A percentile compares a stretch with the other conserved stretches of the same genome.
Evolutionary conservation across 164 flowering plant species (phyloP).

Genomic region (Piper betle): DNA sequence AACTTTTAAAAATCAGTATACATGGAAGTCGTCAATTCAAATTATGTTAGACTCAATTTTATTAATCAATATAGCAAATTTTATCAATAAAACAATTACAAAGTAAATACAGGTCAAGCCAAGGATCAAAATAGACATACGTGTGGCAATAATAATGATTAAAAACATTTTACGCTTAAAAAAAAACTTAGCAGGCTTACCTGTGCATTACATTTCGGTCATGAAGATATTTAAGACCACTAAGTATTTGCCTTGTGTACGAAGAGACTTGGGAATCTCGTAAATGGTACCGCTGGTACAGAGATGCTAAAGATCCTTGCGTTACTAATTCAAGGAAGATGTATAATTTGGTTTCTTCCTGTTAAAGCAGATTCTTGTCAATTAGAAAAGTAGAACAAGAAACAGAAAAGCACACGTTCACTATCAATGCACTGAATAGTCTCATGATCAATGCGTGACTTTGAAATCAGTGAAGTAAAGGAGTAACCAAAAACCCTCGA

Average conservation of each 20-base stretch:
- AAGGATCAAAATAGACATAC: background rate
- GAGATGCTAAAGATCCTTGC: constrained; percentile 61
- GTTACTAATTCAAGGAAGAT: constrained; percentile 91
- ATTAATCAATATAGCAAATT: too few species aligned
- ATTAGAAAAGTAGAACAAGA: background rate
- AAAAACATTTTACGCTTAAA: background rate
- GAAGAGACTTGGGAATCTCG: constrained; percentile 66
- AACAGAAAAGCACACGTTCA: background rate
- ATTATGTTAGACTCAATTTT: too few species aligned
- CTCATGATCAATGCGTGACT: too few species aligned
- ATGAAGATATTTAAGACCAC: constrained; percentile 91
- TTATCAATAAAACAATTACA: too few species aligned
- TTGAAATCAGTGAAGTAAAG: too few species aligned
- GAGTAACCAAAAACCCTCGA: too few species aligned
- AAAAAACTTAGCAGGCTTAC: constrained; percentile 17
- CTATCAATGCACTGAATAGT: too few species aligned
- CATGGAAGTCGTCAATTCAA: background rate
- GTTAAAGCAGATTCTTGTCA: constrained; percentile 9
- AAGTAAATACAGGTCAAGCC: background rate
- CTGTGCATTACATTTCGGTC: constrained; percentile 79
- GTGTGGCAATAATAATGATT: background rate
- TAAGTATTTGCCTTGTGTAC: constrained; percentile 86
- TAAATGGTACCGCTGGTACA: constrained; percentile 56
- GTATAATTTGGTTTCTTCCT: constrained; percentile 73
- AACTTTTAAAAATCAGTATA: background rate